Evolutionary conservation across 306 rosid species (phyloP).

Genomic region (Cucumis hystrix): DNA sequence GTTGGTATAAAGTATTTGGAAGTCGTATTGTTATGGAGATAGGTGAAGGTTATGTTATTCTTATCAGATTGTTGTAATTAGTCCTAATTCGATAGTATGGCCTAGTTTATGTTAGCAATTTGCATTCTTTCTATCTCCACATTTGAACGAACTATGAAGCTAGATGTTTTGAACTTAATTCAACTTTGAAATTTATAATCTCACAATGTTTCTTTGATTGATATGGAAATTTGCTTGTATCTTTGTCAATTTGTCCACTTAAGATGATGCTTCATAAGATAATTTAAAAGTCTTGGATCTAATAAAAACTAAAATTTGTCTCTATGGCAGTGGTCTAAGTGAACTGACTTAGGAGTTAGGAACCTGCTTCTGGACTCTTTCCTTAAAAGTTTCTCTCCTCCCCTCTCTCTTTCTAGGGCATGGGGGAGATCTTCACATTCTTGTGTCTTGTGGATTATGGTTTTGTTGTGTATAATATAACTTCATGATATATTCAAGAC

Average conservation of each 20-base stretch:
- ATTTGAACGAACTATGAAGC: not conserved
- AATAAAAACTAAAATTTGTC: not conserved
- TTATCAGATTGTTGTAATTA: not conserved
- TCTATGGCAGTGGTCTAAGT: not conserved
- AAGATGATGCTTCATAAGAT: not conserved
- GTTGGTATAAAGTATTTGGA: too few relatives aligned
- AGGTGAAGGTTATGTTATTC: too few relatives aligned
- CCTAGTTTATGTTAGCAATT: not conserved
- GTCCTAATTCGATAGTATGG: not conserved
- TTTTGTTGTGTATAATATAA: not conserved
- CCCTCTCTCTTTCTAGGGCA: not conserved
- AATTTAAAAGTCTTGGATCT: not conserved
- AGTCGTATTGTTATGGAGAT: too few relatives aligned
- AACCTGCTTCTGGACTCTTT: not conserved
- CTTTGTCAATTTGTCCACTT: not conserved
- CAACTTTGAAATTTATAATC: not conserved
- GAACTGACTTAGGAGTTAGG: not conserved
- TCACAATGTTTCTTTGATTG: not conserved
- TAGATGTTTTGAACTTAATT: not conserved
- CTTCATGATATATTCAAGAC: not conserved
- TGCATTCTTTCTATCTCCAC: not conserved
- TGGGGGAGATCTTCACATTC: not conserved
- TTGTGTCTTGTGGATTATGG: not conserved
- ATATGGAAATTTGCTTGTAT: not conserved
- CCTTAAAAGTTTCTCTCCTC: not conserved